Evolutionary conservation across 2,329 filamentous ascomycete genomes (phyloP), one percentile per base, ranked within the genome.

Genomic region (Monilinia fructicola): DNA sequence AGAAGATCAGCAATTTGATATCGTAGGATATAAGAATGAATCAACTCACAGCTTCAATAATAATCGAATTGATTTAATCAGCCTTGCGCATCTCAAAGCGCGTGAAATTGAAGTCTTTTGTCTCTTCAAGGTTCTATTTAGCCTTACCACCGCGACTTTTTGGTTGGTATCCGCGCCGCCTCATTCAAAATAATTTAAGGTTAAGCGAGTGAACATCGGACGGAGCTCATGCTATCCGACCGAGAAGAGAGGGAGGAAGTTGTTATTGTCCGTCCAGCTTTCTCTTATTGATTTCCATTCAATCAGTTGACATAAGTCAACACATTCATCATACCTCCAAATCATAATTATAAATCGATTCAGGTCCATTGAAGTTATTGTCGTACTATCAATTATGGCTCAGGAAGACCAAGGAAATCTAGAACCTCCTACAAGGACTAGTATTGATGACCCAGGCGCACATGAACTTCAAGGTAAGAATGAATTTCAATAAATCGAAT

Each of bases 361-460:
- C 38, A 38, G 40, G 42, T n/a, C 23, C n/a, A 38, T 64, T 55
- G 53, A 40, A 48, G 40, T 56, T 56, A 46, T 48, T 53, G 53
- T 18, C 55, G 56, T 60, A 38, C 58, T 21, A 56, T 35, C 52
- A 64, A 67, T 42, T 38, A 75, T 75, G 73, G 67, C 72, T 59
- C 75, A 76, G 67, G 69, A 71, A n/a, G 70, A 73, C 44, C 74
- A 78, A 60, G 74, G 77, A 70, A 79, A 75, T 67, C 73, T 82
- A 62, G 74, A 78, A 66, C 78, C 79, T 58, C 81, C 81, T 9
- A 74, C 73, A 64, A 77, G 77, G 69, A 79, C 73, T 40, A 79
- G 77, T 67, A 80, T 79, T 42, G 78, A 81, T 54, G 85, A 88
- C 71, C 81, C 85, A 59, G 86, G 86, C 71, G 85, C 85, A 54